Evolutionary conservation across 306 rosid genomes (phyloP).

Genomic region (Glycyrrhiza uralensis): DNA sequence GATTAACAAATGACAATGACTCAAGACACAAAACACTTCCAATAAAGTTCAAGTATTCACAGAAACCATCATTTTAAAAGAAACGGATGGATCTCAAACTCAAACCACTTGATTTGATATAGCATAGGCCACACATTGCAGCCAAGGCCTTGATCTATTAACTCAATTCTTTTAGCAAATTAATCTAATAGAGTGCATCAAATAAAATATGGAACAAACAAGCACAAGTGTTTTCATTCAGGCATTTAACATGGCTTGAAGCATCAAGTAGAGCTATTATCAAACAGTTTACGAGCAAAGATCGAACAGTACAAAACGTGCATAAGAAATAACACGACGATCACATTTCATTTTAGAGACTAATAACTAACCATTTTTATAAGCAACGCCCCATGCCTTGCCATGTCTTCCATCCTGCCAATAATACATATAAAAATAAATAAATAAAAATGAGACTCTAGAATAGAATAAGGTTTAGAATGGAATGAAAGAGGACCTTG

Average conservation of each 20-base stretch:
- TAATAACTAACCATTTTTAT: conserved; percentile 76
- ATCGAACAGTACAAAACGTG: neutral
- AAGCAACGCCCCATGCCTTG: conserved; percentile 94
- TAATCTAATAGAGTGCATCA: neutral
- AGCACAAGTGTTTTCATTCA: neutral
- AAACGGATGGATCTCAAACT: neutral
- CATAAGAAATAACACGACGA: too few relatives aligned
- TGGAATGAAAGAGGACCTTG: conserved; percentile 44
- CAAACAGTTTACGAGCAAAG: conserved; percentile 12
- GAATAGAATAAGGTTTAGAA: neutral
- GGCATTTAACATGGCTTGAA: neutral
- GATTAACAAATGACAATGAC: too few relatives aligned
- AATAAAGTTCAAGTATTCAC: neutral
- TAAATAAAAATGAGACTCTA: neutral
- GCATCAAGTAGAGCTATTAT: neutral
- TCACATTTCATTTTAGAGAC: too few relatives aligned
- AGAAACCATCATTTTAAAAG: neutral
- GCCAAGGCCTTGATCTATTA: neutral
- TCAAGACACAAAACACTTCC: too few relatives aligned
- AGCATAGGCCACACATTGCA: neutral
- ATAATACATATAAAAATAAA: neutral
- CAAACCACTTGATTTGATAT: neutral
- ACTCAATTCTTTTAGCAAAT: neutral
- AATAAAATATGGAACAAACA: neutral
- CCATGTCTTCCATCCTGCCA: conserved; percentile 89